Percentiles rank a stretch among this genome's conserved stretches.
Conservation (phyloP, 352 stramenopile genomes). For the Globisporangium spiculum region DNA sequence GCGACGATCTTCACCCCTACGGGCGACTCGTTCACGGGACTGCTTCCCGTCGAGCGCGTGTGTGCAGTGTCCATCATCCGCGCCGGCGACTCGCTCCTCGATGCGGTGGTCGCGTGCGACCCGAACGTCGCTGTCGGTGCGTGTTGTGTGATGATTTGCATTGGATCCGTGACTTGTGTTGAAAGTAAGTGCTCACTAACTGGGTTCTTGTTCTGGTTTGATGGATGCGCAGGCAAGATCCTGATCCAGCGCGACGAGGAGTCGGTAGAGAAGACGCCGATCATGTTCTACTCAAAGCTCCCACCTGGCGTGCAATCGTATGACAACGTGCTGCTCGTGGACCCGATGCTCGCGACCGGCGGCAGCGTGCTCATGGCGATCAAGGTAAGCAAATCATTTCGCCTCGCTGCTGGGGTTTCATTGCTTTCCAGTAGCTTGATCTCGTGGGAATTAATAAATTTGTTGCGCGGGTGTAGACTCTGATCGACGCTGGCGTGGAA, state of each 20-base stretch:
- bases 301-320: slow-evolving; percentile 75
- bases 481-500: slow-evolving; percentile 83
- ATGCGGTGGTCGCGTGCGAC: slow-evolving; percentile 87
- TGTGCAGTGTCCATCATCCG: slow-evolving; percentile 94
- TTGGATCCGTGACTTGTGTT: neutral
- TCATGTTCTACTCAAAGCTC: slow-evolving; percentile 96
- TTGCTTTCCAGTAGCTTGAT: neutral
- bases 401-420: neutral
- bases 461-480: slow-evolving; percentile 31
- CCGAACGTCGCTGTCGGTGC: slow-evolving; percentile 79
- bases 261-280: slow-evolving; percentile 77
- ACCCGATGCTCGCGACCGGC: slow-evolving; percentile 95
- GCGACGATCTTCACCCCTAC: slow-evolving; percentile 69
- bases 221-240: slow-evolving; percentile 86
- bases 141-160: neutral
- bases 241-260: slow-evolving; percentile 96
- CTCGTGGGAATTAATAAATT: neutral
- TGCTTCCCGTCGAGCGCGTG: slow-evolving; percentile 61
- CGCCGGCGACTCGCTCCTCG: slow-evolving; percentile 87
- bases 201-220: neutral
- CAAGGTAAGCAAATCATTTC: slow-evolving; percentile 38
- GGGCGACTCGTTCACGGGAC: slow-evolving; percentile 50
- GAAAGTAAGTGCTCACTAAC: neutral
- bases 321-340: slow-evolving; percentile 92
- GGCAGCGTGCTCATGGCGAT: slow-evolving; percentile 91